Conservation (phyloP, 768 basidiomycete species). For the Mycena maculata region DNA sequence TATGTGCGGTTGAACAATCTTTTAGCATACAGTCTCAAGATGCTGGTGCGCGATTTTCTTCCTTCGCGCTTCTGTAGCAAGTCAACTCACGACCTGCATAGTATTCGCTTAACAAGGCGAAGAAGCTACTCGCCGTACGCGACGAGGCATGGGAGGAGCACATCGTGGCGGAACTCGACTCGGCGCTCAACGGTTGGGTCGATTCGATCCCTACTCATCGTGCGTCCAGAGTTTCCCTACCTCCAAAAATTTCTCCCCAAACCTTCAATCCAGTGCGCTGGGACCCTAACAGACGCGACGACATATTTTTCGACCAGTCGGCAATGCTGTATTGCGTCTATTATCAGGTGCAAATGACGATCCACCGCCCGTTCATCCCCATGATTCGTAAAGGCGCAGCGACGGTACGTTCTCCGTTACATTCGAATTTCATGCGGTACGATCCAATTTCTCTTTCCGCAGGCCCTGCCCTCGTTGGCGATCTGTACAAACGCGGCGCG, state of each 20-base stretch:
- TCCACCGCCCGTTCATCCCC: conserved; percentile 64
- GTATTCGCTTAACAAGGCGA: conserved; percentile 56
- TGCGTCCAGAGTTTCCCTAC: not conserved
- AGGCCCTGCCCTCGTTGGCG: conserved; percentile 56
- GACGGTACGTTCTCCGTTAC: conserved; percentile 24
- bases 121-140: conserved; percentile 43
- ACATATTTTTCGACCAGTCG: conserved; percentile 51
- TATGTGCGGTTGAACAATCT: conserved; percentile 58
- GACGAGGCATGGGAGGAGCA: conserved; percentile 51
- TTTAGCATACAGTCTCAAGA: conserved; percentile 52
- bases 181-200: conserved; percentile 57
- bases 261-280: conserved; percentile 44
- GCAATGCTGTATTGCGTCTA: conserved; percentile 52
- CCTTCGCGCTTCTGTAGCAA: not conserved
- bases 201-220: conserved; percentile 47
- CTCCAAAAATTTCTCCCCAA: not conserved
- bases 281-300: conserved; percentile 55
- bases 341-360: conserved; percentile 57
- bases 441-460: not conserved
- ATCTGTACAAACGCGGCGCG: conserved; percentile 66
- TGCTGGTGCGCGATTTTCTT: conserved; percentile 8
- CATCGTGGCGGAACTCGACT: conserved; percentile 44
- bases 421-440: too few relatives aligned
- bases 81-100: conserved; percentile 1
- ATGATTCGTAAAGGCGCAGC: conserved; percentile 18